Conservation (phyloP, 2,329 filamentous ascomycete species). For the Dissoconium aciculare region DNA sequence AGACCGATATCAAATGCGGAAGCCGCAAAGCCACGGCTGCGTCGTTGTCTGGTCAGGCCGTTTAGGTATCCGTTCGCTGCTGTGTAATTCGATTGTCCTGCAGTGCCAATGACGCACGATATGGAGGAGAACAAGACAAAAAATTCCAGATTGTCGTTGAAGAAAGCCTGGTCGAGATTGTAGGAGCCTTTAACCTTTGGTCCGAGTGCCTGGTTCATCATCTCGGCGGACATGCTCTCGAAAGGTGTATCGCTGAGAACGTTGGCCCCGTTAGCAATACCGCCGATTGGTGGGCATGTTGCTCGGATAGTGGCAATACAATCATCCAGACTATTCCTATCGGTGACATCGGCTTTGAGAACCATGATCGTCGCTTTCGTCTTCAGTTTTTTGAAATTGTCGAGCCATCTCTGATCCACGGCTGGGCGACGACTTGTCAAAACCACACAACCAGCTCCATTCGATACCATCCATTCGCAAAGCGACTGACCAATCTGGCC, state of each 20-base stretch:
- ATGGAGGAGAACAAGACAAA: slow-evolving; percentile 43
- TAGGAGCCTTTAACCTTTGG: slow-evolving; percentile 39
- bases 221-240: slow-evolving; percentile 20
- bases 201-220: slow-evolving; percentile 29
- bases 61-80: slow-evolving; percentile 29
- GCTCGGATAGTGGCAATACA: slow-evolving; percentile 9
- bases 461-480: slow-evolving; percentile 19
- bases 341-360: slow-evolving; percentile 11
- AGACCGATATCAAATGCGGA: slow-evolving; percentile 40
- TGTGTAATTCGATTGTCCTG: slow-evolving; percentile 44
- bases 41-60: slow-evolving; percentile 25
- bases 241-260: slow-evolving; percentile 34
- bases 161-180: slow-evolving; percentile 33
- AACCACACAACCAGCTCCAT: slow-evolving; percentile 19
- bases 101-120: slow-evolving; percentile 41
- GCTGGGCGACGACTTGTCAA: slow-evolving; percentile 22
- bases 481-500: slow-evolving; percentile 22
- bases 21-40: slow-evolving; percentile 29
- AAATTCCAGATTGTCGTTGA: slow-evolving; percentile 23
- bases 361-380: slow-evolving; percentile 1
- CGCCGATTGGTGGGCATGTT: slow-evolving; percentile 24
- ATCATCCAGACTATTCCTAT: slow-evolving; percentile 9
- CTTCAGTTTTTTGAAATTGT: neutral
- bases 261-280: slow-evolving; percentile 33
- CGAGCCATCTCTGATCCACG: slow-evolving; percentile 9